A percentile compares a stretch with the other conserved stretches of the same genome.
Conservation (phyloP, 305 asterid genomes). For the Fraxinus floribunda region DNA sequence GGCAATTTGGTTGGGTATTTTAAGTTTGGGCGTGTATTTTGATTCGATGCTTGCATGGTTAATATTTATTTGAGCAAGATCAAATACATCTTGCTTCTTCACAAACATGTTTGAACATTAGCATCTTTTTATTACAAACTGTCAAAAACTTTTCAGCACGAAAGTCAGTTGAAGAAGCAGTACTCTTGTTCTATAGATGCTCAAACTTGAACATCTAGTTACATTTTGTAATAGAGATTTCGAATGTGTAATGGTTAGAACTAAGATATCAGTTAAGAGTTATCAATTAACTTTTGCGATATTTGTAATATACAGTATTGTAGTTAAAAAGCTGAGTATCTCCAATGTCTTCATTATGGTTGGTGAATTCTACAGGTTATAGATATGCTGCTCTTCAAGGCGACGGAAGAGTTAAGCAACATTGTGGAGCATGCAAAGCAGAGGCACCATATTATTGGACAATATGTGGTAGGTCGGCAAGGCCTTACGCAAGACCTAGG, state of each 20-base stretch:
- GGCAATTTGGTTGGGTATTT: not conserved
- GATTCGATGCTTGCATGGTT: not conserved
- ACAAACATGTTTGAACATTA: not conserved
- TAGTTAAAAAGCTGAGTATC: not conserved
- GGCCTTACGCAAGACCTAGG: constrained; percentile 44
- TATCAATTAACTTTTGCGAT: not conserved
- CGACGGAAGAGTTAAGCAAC: constrained; percentile 70
- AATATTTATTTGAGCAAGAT: not conserved
- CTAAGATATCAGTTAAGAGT: not conserved
- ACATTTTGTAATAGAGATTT: not conserved
- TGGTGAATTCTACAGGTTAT: constrained; percentile 51
- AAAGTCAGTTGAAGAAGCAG: not conserved
- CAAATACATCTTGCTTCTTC: not conserved
- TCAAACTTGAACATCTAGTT: not conserved
- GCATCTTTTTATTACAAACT: not conserved
- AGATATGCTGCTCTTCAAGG: constrained; percentile 89
- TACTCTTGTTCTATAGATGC: not conserved
- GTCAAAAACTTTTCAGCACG: not conserved
- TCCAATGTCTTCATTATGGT: not conserved
- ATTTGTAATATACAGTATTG: not conserved
- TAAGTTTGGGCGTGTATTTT: not conserved
- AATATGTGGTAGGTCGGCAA: constrained; percentile 56
- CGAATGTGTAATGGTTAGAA: not conserved
- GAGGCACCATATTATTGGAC: constrained; percentile 90
- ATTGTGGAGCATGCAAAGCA: constrained; percentile 89